Conservation (phyloP, 345 rosid genomes). For the Moricandia moricandioides region DNA sequence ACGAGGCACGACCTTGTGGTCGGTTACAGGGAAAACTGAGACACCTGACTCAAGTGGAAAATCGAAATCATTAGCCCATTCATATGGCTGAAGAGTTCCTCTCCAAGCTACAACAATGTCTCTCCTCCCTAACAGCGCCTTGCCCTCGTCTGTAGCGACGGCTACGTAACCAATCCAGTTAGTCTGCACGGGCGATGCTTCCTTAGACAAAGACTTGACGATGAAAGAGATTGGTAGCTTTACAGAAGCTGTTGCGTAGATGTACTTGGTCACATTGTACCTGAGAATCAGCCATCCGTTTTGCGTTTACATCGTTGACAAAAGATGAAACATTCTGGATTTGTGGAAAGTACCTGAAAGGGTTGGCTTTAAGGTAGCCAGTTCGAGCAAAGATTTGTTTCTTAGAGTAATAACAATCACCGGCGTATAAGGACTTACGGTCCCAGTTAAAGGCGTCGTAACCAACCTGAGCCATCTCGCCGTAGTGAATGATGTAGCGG, state of each 20-base stretch:
- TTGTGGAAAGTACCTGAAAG: slow-evolving; percentile 28
- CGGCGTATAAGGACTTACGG: slow-evolving; percentile 41
- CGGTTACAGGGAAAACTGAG: slow-evolving; percentile 10
- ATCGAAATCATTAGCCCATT: slow-evolving; percentile 49
- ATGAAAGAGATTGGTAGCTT: slow-evolving; percentile 40
- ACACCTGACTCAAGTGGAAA: slow-evolving; percentile 36
- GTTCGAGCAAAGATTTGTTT: slow-evolving; percentile 30
- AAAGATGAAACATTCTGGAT: background rate
- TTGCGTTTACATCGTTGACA: background rate
- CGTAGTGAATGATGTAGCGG: slow-evolving; percentile 62
- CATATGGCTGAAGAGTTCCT: slow-evolving; percentile 44
- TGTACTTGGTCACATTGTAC: slow-evolving; percentile 49
- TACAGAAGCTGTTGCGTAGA: slow-evolving; percentile 53
- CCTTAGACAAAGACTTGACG: slow-evolving; percentile 36
- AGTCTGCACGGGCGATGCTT: slow-evolving; percentile 41
- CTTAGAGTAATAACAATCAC: slow-evolving; percentile 38
- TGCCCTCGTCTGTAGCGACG: slow-evolving; percentile 50
- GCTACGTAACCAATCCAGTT: slow-evolving; percentile 64
- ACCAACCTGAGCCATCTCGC: slow-evolving; percentile 49
- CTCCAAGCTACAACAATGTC: slow-evolving; percentile 53
- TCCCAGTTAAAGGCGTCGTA: slow-evolving; percentile 45
- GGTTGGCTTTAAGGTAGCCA: slow-evolving; percentile 36
- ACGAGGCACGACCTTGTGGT: slow-evolving; percentile 18
- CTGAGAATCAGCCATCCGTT: slow-evolving; percentile 4
- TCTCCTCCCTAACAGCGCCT: slow-evolving; percentile 50